Evolutionary conservation across 495 filamentous ascomycete genomes (phyloP).

Genomic region (Letharia lupina): DNA sequence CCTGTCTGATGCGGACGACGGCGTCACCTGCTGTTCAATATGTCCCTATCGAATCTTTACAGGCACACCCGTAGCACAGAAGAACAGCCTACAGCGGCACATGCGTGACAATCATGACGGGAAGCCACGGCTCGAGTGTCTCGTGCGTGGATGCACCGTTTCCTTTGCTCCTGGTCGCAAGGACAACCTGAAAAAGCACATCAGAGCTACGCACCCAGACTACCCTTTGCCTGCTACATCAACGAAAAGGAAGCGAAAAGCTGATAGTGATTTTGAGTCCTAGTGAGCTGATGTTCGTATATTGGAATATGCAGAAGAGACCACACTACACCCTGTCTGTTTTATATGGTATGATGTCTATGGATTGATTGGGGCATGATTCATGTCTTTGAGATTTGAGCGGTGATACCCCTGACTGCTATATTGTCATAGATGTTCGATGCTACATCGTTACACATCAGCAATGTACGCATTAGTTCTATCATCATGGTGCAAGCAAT

Average conservation of each 20-base stretch:
- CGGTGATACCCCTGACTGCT: not conserved
- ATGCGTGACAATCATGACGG: not conserved
- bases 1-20: not conserved
- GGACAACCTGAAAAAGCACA: not conserved
- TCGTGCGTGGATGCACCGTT: not conserved
- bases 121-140: not conserved
- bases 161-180: slow-evolving; percentile 1
- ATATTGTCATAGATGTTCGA: not conserved
- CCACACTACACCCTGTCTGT: too few relatives aligned
- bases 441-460: not conserved
- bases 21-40: not conserved
- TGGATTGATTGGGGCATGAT: not conserved
- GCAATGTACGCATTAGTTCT: not conserved
- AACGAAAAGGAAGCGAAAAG: not conserved
- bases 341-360: not conserved
- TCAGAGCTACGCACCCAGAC: not conserved
- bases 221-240: not conserved
- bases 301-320: too few relatives aligned
- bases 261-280: not conserved
- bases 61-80: not conserved
- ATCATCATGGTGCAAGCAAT: not conserved
- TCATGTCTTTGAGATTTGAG: not conserved
- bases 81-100: not conserved
- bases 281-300: not conserved
- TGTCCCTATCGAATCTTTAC: not conserved